phyloP scores from a whole-genome alignment of 306 rosid species.

The Potentilla sterilis region DNA sequence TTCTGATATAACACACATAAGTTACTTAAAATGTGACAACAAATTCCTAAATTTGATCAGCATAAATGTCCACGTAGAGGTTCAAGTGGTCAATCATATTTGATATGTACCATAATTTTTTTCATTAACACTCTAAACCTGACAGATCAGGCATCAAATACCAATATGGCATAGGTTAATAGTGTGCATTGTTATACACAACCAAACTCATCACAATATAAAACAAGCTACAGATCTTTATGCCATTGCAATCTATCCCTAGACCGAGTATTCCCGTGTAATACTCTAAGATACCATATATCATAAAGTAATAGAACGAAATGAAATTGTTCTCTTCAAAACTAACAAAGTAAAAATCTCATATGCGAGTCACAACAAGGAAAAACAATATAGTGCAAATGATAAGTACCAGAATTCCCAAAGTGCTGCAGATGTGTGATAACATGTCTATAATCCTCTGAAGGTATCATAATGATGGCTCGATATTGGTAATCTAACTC shows the following conservation, averaged over 20 bases:
- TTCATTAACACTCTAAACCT: neutral
- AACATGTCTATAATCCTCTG: neutral
- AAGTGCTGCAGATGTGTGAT: neutral
- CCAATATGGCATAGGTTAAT: neutral
- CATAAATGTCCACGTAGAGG: neutral
- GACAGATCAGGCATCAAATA: neutral
- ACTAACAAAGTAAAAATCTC: neutral
- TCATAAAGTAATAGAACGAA: neutral
- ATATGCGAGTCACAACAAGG: neutral
- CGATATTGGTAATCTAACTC: neutral
- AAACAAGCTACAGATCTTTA: neutral
- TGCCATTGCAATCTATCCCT: neutral
- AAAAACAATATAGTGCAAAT: neutral
- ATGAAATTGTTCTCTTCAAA: neutral
- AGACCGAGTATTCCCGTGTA: neutral
- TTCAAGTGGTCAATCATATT: neutral
- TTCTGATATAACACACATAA: neutral
- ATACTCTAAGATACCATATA: neutral
- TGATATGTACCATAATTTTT: neutral
- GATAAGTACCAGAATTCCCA: neutral
- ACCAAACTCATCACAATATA: neutral
- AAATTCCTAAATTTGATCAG: neutral
- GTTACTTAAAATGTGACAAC: neutral
- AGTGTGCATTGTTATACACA: neutral
- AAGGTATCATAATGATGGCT: neutral